These are phyloP conservation scores for Scutellaria baicalensis DNA, from an alignment of 257 asterid species.

Conservation along the genomic window DNA sequence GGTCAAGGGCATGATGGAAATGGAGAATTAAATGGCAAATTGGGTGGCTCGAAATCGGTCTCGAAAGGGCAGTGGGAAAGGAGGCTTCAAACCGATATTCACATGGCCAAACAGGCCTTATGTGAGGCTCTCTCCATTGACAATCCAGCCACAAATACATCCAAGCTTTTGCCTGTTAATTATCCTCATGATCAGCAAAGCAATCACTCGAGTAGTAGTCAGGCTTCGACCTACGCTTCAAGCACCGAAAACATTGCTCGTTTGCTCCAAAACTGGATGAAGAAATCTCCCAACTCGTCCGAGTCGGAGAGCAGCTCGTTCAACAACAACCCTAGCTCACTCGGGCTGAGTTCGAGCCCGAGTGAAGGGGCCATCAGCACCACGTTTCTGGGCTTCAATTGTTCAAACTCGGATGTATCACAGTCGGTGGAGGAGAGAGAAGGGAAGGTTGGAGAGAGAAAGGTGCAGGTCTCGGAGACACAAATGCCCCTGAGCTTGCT, in stretches of 20 bases:
- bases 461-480: conserved; percentile 14
- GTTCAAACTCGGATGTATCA: conserved; percentile 21
- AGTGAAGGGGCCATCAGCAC: conserved; percentile 36
- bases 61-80: conserved; percentile 77
- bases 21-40: conserved; percentile 14
- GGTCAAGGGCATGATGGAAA: conserved; percentile 25
- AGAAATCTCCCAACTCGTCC: conserved; percentile 29
- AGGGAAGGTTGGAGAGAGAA: not conserved
- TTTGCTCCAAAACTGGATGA: conserved; percentile 64
- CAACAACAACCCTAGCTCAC: conserved; percentile 19
- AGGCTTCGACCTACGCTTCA: conserved; percentile 45
- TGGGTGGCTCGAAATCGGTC: conserved; percentile 24
- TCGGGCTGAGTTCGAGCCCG: conserved; percentile 37
- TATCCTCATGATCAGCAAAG: too few relatives aligned
- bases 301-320: conserved; percentile 18
- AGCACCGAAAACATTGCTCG: conserved; percentile 76
- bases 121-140: conserved; percentile 59
- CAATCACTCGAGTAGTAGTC: not conserved
- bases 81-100: conserved; percentile 72
- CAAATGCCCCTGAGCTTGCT: conserved; percentile 55
- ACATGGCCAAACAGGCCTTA: conserved; percentile 64
- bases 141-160: conserved; percentile 5
- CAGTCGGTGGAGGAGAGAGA: conserved; percentile 22
- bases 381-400: conserved; percentile 24
- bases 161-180: not conserved